Evolutionary conservation across 2,329 filamentous ascomycete species (phyloP).

Genomic region (Dactylellina parvicollis): DNA sequence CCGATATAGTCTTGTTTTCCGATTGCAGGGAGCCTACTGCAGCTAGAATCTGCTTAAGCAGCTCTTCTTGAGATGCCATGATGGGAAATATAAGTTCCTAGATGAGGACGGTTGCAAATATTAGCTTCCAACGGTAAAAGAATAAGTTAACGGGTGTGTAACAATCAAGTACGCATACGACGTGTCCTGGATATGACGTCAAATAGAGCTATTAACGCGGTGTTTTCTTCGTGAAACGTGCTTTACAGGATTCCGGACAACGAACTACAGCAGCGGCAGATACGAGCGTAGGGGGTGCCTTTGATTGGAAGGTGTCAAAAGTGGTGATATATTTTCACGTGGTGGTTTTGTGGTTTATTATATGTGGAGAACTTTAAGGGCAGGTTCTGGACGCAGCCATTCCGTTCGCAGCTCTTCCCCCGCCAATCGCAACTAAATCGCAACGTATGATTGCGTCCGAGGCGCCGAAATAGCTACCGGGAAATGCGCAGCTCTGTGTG

Average conservation of each 20-base stretch:
- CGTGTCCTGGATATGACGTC: constrained; percentile 16
- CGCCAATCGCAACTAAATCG: constrained; percentile 17
- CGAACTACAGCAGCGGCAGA: neutral
- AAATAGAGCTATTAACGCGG: constrained; percentile 34
- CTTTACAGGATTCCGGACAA: constrained; percentile 13
- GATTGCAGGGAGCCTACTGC: constrained; percentile 68
- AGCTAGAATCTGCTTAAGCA: constrained; percentile 68
- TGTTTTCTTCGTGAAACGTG: constrained; percentile 19
- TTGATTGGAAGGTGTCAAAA: neutral
- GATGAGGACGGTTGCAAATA: neutral
- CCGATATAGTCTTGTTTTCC: constrained; percentile 68
- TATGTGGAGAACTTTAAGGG: constrained; percentile 27
- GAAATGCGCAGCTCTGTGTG: neutral
- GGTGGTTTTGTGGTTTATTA: neutral
- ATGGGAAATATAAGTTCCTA: constrained; percentile 6
- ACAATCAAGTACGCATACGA: neutral
- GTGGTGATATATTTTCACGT: neutral
- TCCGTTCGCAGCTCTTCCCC: constrained; percentile 48
- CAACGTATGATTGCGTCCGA: neutral
- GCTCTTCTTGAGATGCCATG: constrained; percentile 40
- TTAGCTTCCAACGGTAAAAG: neutral
- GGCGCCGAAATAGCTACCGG: neutral
- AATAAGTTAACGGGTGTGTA: neutral
- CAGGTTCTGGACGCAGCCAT: constrained; percentile 39
- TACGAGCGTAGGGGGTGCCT: neutral